Conservation (phyloP, 2,329 filamentous ascomycete genomes). For the Penicillium sclerotigenum region DNA sequence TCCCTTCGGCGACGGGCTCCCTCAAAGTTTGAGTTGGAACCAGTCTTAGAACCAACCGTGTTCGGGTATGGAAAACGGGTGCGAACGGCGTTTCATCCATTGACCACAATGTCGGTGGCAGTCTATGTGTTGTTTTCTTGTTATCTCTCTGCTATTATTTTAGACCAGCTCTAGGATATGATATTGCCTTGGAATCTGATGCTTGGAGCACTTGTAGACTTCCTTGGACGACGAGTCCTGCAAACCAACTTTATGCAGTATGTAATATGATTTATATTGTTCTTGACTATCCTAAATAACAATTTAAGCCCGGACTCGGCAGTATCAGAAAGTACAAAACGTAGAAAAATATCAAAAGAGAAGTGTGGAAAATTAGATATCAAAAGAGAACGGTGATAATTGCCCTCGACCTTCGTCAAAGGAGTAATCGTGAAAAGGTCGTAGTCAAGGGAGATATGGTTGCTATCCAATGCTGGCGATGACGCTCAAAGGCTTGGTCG, state of each 20-base stretch:
- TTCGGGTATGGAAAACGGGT: slow-evolving; percentile 45
- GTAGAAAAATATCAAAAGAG: not conserved
- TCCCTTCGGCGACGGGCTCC: slow-evolving; percentile 31
- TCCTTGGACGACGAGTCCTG: not conserved
- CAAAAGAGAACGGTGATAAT: not conserved
- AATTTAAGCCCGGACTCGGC: too few species aligned
- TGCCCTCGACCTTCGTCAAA: not conserved
- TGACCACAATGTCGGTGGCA: slow-evolving; percentile 31
- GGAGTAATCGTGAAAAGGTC: not conserved
- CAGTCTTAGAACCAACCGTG: slow-evolving; percentile 43
- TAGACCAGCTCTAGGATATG: slow-evolving; percentile 34
- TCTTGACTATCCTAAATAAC: not conserved
- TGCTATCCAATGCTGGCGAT: not conserved
- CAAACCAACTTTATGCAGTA: not conserved
- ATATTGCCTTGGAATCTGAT: slow-evolving; percentile 25
- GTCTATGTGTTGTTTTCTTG: slow-evolving; percentile 28
- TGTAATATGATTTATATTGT: not conserved
- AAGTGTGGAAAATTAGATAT: not conserved
- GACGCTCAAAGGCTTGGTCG: not conserved
- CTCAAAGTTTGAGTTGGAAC: slow-evolving; percentile 34
- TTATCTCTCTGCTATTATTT: slow-evolving; percentile 14
- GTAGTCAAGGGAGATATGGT: not conserved
- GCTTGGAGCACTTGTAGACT: not conserved
- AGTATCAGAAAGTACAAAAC: not conserved
- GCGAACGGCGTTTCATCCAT: slow-evolving; percentile 42